These are phyloP conservation scores for Chaetothyriales sp. DNA, from an alignment of 2,329 filamentous ascomycete species.

Conservation along the genomic window DNA sequence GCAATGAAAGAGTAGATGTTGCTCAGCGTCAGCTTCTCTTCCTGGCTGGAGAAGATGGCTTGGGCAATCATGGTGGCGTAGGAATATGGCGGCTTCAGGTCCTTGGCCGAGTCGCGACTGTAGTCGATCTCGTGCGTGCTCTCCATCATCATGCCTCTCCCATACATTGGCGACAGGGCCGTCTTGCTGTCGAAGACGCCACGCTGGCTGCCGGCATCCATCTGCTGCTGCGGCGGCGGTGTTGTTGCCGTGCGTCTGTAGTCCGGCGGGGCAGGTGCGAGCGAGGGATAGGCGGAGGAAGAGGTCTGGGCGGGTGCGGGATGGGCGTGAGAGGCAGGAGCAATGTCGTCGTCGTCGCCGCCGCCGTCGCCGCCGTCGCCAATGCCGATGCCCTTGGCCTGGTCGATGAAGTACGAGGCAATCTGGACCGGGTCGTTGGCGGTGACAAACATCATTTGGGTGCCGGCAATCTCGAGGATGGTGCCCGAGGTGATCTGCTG, in stretches of 20 bases:
- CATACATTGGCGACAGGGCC: constrained; percentile 34
- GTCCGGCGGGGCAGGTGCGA: constrained; percentile 30
- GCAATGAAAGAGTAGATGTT: constrained; percentile 93
- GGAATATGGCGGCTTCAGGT: constrained; percentile 89
- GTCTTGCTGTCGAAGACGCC: constrained; percentile 22
- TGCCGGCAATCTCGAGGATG: constrained; percentile 78
- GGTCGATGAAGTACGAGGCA: constrained; percentile 52
- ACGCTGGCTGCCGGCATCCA: constrained; percentile 18
- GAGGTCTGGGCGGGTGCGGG: constrained; percentile 12
- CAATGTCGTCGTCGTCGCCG: constrained; percentile 25
- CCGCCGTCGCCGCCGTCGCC: no score
- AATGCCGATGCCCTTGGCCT: constrained; percentile 41
- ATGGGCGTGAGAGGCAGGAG: constrained; percentile 27
- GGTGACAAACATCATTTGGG: constrained; percentile 98
- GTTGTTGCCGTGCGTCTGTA: constrained; percentile 26
- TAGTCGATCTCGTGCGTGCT: constrained; percentile 39
- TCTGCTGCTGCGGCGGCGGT: constrained; percentile 7
- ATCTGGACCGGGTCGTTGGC: constrained; percentile 59
- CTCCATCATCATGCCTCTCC: constrained; percentile 38
- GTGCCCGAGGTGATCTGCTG: constrained; percentile 65
- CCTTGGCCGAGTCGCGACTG: constrained; percentile 67
- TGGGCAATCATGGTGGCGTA: constrained; percentile 96
- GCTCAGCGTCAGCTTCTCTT: constrained; percentile 77
- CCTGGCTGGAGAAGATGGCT: constrained; percentile 72
- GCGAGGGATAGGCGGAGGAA: constrained; percentile 11